Conservation (phyloP, 2,329 filamentous ascomycete species). For the Talaromyces funiculosus region DNA sequence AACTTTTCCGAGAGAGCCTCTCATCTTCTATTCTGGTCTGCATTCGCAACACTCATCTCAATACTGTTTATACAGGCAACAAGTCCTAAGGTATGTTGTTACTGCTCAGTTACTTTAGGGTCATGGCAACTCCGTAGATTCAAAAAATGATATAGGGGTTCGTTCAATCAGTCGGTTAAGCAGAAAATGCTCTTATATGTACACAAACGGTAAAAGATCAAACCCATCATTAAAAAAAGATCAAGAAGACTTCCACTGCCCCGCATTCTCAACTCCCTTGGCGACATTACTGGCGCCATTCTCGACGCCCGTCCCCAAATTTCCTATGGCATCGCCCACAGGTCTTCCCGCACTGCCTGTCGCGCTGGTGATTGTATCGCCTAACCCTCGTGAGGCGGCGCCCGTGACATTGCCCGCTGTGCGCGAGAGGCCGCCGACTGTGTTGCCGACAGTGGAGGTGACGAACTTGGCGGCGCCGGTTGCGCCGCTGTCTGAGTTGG, state of each 20-base stretch:
- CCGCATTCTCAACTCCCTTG: slow-evolving; percentile 54
- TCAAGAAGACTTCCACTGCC: slow-evolving; percentile 41
- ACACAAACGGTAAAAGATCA: neutral
- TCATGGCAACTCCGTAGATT: too few species aligned
- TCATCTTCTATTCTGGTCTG: too few species aligned
- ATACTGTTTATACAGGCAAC: too few species aligned
- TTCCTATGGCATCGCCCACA: slow-evolving; percentile 52
- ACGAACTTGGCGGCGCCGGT: slow-evolving; percentile 51
- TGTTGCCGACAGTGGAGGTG: slow-evolving; percentile 52
- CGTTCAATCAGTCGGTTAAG: neutral
- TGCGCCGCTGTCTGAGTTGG: slow-evolving; percentile 31
- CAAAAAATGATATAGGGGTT: too few species aligned
- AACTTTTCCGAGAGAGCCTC: neutral
- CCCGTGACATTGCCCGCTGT: slow-evolving; percentile 52
- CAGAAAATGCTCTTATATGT: neutral
- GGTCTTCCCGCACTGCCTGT: slow-evolving; percentile 52
- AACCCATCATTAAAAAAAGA: neutral
- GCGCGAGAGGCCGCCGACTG: slow-evolving; percentile 49
- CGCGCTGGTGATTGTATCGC: slow-evolving; percentile 50
- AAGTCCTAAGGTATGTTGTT: too few species aligned
- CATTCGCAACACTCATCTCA: too few species aligned
- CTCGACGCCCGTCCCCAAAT: slow-evolving; percentile 51
- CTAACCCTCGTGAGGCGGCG: slow-evolving; percentile 53
- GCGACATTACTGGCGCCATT: slow-evolving; percentile 46
- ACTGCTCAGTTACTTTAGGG: too few species aligned